Evolutionary conservation across 1,284 basidiomycete genomes (phyloP), one percentile per base, ranked within the genome.

Genomic region (Termitomyces sp.): DNA sequence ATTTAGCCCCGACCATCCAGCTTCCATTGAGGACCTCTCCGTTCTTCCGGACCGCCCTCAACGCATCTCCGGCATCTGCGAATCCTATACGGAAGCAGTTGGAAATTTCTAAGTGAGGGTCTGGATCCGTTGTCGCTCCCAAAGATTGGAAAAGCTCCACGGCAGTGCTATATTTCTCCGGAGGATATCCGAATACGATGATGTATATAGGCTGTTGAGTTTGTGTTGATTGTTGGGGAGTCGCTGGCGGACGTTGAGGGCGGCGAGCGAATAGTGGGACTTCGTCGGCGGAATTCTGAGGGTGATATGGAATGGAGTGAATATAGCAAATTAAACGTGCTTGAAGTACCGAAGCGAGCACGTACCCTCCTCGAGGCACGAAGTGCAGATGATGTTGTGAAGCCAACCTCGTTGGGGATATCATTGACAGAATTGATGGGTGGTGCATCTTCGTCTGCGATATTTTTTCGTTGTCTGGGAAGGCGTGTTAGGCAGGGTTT

Each of bases 1-100:
- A 88, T 70, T 91, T 92, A 47, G 81, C 82, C 7, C 90, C 90
- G 42, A 92, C 73, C 88, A 92, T 92, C 78, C 83, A 89, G 46
- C 75, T 78, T 2, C 88, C 88, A 17, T 79, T 74, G 12, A 92
- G 65, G 0, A 90, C 70, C 45, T 92, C 90, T 0, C 90, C 90
- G 59, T 86, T 92, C 70, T 87, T 87, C 48, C 86, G 73, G 12
- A 90, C 81, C 1, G 90, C 88, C 10, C 90, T 74, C 57, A 87
- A 68, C 0, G 90, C 90, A 52, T 90, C 86, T 30, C 79, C 81
- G 9, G 82, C 74, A 58, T 88, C 81, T 40, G 72, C 69, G 63
- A 85, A 92, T 2, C 87, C 86, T 46, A 90, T 83, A 52, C 77
- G 76, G 67, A 90, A 90, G 65, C 84, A 86, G 64, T 90, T 90